Evolutionary conservation across 345 rosid genomes (phyloP), one percentile per base, ranked within the genome.

Genomic region (Rhodamnia rubescens): DNA sequence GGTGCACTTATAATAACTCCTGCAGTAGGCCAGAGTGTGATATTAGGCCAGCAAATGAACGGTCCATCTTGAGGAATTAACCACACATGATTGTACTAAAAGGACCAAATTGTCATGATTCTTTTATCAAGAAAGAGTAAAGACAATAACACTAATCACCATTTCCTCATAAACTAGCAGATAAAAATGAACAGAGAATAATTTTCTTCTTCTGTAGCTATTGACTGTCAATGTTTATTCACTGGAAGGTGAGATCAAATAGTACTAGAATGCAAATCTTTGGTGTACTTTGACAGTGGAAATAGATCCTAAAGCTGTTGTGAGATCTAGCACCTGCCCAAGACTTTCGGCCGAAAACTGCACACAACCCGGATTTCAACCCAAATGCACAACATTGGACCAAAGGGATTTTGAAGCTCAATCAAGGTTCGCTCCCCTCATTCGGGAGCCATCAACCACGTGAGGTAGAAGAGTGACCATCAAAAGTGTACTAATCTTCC

Each of bases 1-100:
- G 82, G 99, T 97, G 92, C 99, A 97, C 92, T 96, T 97, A 91
- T 97, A 97, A 87, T 96, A 97, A 88, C 99, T 97, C 98, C 99
- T 97, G 92, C 88, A 91, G 26, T 75, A 83, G 49, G 80, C 32
- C 24, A 15, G 78, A 8, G 47, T 22, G 24, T 69, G 12, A 64
- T 16, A 18, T 69, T 32, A 69, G 78, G 78, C 78, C 78, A 36
- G 78, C 78, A 69, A 69, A 69, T 69, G 78, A 36, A 69, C 3
- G 7, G 22, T 69, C 78, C 42, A 24, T 27, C 84, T 51, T 0
- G 40, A 82, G 57, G 42, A 36, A 82, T 20, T 10, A 82, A 53
- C 32, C 26, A 82, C 12, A 20, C 54, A 22, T 49, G 44, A 26
- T 81, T 51, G 32, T 81, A 12, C 54, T 81, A 22, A 51, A 44